Base-by-base conservation (phyloP, 73 alveolate genomes). In the Tetrahymena malaccensis region DNA sequence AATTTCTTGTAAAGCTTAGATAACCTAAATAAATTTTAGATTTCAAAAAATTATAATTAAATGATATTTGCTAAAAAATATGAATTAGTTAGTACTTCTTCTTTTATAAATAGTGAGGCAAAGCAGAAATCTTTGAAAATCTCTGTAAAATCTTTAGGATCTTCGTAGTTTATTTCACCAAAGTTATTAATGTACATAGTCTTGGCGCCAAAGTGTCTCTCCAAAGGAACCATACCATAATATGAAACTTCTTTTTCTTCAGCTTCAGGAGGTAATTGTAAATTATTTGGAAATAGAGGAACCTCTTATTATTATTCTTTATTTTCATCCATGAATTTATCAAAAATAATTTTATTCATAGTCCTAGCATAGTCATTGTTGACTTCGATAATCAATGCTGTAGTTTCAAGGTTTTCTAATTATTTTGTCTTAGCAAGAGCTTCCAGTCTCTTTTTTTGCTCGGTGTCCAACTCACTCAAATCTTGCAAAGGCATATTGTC, bases 21-120 rank as follows among this genome's bases (percentile, higher is more conserved):
- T 94, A 25, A 85, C 58, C 93, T 94, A 94, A 9, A 84, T 85
- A 33, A n/a, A 37, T 94, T 43, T 85, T 85, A 55, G 44, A 85
- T 8, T 40, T 94, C 43, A 55, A 13, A 19, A 50, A 85, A 85
- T 84, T 94, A 13, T n/a, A 94, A 40, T 15, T 10, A 7, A 40
- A 40, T 40, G 9, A 40, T 40, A 40, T 40, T 40, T 8, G 44
- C 85, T n/a, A 35, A 56, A 56, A 70, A 70, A 70, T 70, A 3
- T 4, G 19, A 70, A n/a, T 70, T 8, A 70, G 37, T 70, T 8
- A 70, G 37, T 70, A 70, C 89, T 95, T 98, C 99, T 84, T 96
- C 97, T 94, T 98, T 98, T 34, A 98, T 98, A 96, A 96, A 98
- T 4, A 98, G 96, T 22, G 98, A 96, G 94, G 97, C 94, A 94